These are phyloP conservation scores for Musa acuminata DNA, from an alignment of 176 grass and related monocot species.

Conservation along the genomic window DNA sequence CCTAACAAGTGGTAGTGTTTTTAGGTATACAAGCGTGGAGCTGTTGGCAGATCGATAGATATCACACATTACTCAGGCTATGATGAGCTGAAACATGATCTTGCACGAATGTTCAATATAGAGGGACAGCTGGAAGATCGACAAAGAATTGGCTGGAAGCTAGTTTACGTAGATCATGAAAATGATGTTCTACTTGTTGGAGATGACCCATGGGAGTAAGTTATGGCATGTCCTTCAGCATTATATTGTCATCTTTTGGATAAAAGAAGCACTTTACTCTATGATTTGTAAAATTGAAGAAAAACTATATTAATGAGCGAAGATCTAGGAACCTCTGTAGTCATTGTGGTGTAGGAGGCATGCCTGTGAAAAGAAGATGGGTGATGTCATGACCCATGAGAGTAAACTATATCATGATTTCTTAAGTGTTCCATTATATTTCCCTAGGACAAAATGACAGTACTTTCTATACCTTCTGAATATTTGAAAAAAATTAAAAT, in stretches of 20 bases:
- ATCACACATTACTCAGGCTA: slow-evolving; percentile 69
- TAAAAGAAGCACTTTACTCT: background rate
- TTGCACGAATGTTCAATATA: slow-evolving; percentile 96
- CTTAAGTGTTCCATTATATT: no score
- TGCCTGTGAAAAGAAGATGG: no score
- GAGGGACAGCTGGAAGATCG: slow-evolving; percentile 89
- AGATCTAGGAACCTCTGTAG: no score
- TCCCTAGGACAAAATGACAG: background rate
- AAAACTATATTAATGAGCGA: no score
- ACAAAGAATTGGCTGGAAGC: slow-evolving; percentile 82
- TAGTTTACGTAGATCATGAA: slow-evolving; percentile 92
- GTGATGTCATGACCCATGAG: no score
- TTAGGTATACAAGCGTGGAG: slow-evolving; percentile 91
- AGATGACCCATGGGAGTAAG: slow-evolving; percentile 99
- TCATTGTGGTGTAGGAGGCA: no score
- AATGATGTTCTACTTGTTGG: slow-evolving; percentile 80
- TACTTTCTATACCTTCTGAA: background rate
- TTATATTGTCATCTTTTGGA: background rate
- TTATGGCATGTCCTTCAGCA: background rate
- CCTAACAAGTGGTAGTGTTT: background rate
- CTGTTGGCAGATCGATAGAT: slow-evolving; percentile 89
- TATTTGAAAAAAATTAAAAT: no score
- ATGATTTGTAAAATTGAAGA: no score
- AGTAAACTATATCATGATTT: no score
- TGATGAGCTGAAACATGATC: slow-evolving; percentile 71